These are phyloP conservation scores for Capsella bursapastoris DNA, from an alignment of 345 rosid genomes.

Conservation along the genomic window DNA sequence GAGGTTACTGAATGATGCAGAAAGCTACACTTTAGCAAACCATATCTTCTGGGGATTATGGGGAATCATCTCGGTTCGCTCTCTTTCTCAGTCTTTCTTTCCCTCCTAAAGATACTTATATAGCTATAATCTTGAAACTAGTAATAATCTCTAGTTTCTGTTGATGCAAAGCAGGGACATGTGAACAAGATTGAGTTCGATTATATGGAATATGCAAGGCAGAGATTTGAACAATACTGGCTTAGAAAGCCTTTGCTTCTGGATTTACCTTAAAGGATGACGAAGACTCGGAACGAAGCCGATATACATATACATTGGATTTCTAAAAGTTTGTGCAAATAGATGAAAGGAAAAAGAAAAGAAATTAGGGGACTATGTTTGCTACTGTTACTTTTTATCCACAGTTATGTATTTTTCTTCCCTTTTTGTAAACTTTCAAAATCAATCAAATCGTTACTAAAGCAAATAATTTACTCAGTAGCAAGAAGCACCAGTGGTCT, in stretches of 20 bases:
- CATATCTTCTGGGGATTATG: slow-evolving; percentile 88
- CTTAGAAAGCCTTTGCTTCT: slow-evolving; percentile 47
- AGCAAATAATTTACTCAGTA: accelerated
- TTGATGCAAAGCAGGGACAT: slow-evolving; percentile 44
- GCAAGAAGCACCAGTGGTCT: slow-evolving; percentile 48
- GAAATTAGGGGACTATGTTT: slow-evolving; percentile 11
- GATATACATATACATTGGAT: slow-evolving; percentile 1
- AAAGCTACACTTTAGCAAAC: slow-evolving; percentile 71
- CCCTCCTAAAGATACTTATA: neutral
- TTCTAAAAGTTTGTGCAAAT: neutral
- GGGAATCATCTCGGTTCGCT: slow-evolving; percentile 60
- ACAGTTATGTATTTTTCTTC: slow-evolving; percentile 10
- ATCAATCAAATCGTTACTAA: neutral
- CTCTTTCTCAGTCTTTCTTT: neutral
- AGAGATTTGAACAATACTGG: slow-evolving; percentile 66
- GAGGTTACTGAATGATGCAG: slow-evolving; percentile 52
- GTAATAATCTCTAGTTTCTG: slow-evolving; percentile 10
- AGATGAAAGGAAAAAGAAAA: neutral
- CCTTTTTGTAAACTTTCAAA: slow-evolving; percentile 21
- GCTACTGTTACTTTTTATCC: slow-evolving; percentile 12
- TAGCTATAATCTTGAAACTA: neutral
- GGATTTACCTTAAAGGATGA: slow-evolving; percentile 31
- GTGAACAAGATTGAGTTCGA: slow-evolving; percentile 62
- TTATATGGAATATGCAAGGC: slow-evolving; percentile 63
- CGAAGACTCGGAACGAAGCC: slow-evolving; percentile 3